Evolutionary conservation across 192 early-diverging fungal species (phyloP).

Genomic region (Dissophora globulifera): DNA sequence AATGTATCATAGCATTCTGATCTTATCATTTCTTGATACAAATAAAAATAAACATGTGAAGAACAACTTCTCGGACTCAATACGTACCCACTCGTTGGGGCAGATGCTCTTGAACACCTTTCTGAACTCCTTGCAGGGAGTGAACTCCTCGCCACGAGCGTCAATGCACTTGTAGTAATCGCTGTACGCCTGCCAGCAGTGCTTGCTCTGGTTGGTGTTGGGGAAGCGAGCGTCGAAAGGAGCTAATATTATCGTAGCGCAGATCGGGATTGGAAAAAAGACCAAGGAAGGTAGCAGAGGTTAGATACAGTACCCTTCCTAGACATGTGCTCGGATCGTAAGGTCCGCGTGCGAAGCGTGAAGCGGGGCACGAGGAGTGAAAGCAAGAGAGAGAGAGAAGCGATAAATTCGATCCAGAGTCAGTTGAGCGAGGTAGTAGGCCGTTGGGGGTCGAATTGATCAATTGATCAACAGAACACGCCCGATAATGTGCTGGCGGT

Average conservation of each 20-base stretch:
- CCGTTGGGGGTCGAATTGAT: not conserved
- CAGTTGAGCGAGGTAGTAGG: not conserved
- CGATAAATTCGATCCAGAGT: not conserved
- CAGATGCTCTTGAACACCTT: constrained; percentile 87
- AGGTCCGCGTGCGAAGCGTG: too few species aligned
- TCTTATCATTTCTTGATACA: too few species aligned
- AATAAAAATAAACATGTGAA: too few species aligned
- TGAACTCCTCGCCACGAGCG: constrained; percentile 96
- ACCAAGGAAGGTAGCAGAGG: too few species aligned
- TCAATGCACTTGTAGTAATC: constrained; percentile 93
- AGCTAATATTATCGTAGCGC: constrained; percentile 38
- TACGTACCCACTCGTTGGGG: constrained; percentile 89
- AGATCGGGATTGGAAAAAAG: too few species aligned
- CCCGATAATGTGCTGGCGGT: not conserved
- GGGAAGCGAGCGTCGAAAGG: constrained; percentile 86
- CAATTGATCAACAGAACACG: not conserved
- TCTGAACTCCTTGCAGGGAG: constrained; percentile 93
- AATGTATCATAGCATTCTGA: too few species aligned
- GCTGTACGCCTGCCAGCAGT: constrained; percentile 99
- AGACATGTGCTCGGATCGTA: too few species aligned
- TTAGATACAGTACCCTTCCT: too few species aligned
- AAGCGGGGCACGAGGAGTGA: too few species aligned
- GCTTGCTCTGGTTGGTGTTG: constrained; percentile 99
- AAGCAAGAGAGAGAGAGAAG: too few species aligned
- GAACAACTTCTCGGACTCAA: too few species aligned